Evolutionary conservation across 2,329 filamentous ascomycete species (phyloP), one percentile per base, ranked within the genome.

Genomic region (Pseudopithomyces chartarum): DNA sequence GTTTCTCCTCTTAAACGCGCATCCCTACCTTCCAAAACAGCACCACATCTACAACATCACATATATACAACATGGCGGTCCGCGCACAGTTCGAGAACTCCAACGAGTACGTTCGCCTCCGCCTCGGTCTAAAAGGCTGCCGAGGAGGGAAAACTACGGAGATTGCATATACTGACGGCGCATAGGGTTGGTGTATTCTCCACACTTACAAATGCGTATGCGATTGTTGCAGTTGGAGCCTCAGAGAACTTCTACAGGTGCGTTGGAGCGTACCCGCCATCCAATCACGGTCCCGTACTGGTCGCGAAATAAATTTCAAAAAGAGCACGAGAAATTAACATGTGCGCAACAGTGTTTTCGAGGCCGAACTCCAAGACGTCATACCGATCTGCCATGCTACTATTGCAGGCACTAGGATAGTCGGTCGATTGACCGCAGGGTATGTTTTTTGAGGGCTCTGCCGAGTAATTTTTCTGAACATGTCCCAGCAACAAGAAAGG

Each of bases 211-310:
- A 99, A 99, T 81, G 94, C 92, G 58, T 99, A 97, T 80, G 92
- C 93, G 69, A 85, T 99, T 70, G 92, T 97, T 69, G 93, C 94
- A 64, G 87, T 97, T 65, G 95, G 95, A 74, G 93, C 91, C 69
- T 97, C 92, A 73, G 93, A 97, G 84, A 98, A 98, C 86, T 99
- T 99, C 80, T 98, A 98, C 87, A 93, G 87, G 87, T 89, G 76
- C 60, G 78, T 54, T 33, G 17, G 36, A 50, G 20, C 32, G 15
- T n/a, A 15, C 23, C 17, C 20, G 11, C 20, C 34, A 29, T 20
- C 47, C 22, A 32, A 10, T 29, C 19, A 13, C 15, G 15, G 44
- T 15, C 29, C 15, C 13, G 7, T 34, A 44, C 55, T 40, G 20
- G 52, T 49, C 39, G 47, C 49, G 20, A 34, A 22, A 8, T 5